Evolutionary conservation across 495 filamentous ascomycete species (phyloP).

Genomic region (Podospora fimiseda): DNA sequence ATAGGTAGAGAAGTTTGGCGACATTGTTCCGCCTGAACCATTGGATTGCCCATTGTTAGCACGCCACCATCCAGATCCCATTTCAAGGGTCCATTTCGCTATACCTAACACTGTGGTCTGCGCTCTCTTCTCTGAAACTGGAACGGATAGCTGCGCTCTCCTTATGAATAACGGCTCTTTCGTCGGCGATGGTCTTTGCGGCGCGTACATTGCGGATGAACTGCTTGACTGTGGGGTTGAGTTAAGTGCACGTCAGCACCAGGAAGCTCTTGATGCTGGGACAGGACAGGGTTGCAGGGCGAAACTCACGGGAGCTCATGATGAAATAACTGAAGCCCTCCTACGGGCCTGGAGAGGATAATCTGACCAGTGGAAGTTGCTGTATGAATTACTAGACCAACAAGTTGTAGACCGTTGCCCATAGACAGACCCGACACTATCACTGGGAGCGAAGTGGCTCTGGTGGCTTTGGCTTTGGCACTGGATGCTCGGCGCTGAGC

Average conservation of each 20-base stretch:
- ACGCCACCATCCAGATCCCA: background rate
- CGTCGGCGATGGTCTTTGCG: conserved; percentile 97
- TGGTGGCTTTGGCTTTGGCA: background rate
- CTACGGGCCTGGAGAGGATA: conserved; percentile 32
- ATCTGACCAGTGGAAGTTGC: conserved; percentile 29
- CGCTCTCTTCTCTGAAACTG: conserved; percentile 94
- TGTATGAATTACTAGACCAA: conserved; percentile 4
- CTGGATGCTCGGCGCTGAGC: background rate
- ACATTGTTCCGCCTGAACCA: conserved; percentile 87
- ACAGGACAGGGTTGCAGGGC: background rate
- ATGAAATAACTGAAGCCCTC: conserved; percentile 33
- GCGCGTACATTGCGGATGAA: conserved; percentile 99
- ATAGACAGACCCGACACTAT: background rate
- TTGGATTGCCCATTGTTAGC: conserved; percentile 13
- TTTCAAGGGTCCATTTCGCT: conserved; percentile 11
- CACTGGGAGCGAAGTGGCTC: conserved; percentile 3
- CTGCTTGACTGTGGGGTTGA: conserved; percentile 72
- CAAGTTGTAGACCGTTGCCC: conserved; percentile 5
- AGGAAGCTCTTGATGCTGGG: background rate
- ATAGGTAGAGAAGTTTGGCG: conserved; percentile 94
- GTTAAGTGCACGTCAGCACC: conserved; percentile 9
- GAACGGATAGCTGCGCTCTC: conserved; percentile 96
- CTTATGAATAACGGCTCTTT: conserved; percentile 95
- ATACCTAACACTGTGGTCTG: conserved; percentile 82
- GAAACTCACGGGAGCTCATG: conserved; percentile 42